These are phyloP conservation scores for Dichotomopilus funicola DNA, from an alignment of 2,329 filamentous ascomycete genomes.

Conservation along the genomic window DNA sequence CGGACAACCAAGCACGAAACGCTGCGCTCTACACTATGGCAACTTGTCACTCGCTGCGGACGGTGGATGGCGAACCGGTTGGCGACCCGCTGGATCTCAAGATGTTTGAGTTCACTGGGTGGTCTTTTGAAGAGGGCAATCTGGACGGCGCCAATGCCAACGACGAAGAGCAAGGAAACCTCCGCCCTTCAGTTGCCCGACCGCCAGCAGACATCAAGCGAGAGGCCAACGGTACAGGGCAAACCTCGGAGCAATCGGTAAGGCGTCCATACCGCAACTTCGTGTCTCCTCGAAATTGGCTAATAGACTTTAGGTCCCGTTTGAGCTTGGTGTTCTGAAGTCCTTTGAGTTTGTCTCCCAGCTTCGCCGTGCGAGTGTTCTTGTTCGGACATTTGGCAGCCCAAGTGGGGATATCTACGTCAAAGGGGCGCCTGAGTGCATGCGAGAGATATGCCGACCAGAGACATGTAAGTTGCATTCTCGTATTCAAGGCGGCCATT, in stretches of 20 bases:
- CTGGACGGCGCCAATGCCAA: conserved; percentile 58
- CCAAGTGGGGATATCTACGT: conserved; percentile 83
- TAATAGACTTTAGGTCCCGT: conserved; percentile 37
- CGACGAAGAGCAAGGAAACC: conserved; percentile 66
- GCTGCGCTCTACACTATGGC: conserved; percentile 91
- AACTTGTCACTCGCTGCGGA: conserved; percentile 86
- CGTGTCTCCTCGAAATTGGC: background rate
- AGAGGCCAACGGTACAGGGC: conserved; percentile 42
- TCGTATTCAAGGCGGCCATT: too few relatives aligned
- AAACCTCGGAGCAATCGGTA: conserved; percentile 34
- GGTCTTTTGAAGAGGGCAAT: conserved; percentile 85
- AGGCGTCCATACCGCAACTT: background rate
- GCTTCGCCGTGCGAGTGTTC: conserved; percentile 82
- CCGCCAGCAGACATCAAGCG: conserved; percentile 56
- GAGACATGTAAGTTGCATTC: conserved; percentile 61
- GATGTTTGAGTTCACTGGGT: conserved; percentile 96
- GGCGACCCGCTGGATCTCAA: conserved; percentile 94
- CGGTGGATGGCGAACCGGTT: conserved; percentile 80
- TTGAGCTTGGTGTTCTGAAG: conserved; percentile 86
- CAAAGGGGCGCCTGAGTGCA: conserved; percentile 93
- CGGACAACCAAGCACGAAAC: conserved; percentile 31
- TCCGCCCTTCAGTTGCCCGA: conserved; percentile 82
- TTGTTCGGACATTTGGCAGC: conserved; percentile 82
- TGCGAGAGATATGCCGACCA: conserved; percentile 83
- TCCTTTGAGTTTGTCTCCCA: conserved; percentile 94